A percentile compares a stretch with the other conserved stretches of the same genome.
These are phyloP conservation scores for Leishmania tarentolae DNA, from an alignment of 208 protist genomes.

Conservation along the genomic window DNA sequence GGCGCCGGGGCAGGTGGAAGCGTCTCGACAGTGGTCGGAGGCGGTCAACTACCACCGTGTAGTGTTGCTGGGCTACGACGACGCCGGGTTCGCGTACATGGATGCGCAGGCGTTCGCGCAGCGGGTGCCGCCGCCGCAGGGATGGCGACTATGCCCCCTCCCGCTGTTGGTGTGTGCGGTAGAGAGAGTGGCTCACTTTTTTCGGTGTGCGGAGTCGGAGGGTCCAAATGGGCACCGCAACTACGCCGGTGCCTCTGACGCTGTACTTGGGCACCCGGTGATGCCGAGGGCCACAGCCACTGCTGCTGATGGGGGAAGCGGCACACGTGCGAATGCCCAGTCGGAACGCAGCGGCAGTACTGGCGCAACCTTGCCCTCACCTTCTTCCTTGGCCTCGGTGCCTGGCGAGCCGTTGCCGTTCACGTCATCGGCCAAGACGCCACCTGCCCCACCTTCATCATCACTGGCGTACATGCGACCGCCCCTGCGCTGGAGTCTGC, in stretches of 20 bases:
- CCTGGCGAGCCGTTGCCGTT: background rate
- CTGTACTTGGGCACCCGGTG: background rate
- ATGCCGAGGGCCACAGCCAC: background rate
- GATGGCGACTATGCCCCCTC: conserved; percentile 27
- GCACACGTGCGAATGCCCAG: background rate
- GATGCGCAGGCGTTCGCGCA: conserved; percentile 28
- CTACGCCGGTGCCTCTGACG: background rate
- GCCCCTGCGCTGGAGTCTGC: conserved; percentile 22
- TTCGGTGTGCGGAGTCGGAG: background rate
- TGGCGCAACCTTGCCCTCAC: background rate
- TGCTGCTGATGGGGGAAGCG: background rate
- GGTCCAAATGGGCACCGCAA: background rate
- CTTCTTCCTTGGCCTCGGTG: background rate
- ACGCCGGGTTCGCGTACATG: conserved; percentile 29
- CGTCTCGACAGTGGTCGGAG: conserved; percentile 14
- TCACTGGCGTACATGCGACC: conserved; percentile 13
- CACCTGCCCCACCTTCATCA: background rate
- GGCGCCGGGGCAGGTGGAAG: background rate
- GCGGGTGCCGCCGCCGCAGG: conserved; percentile 7
- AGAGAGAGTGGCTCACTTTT: conserved; percentile 1
- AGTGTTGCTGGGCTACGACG: conserved; percentile 56
- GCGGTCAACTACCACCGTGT: conserved; percentile 21
- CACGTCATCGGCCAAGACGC: background rate
- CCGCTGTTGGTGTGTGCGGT: conserved; percentile 21
- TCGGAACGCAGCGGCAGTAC: background rate